Percentiles rank a stretch among this genome's conserved stretches.
Evolutionary conservation across 108 stramenopile genomes (phyloP).

Genomic region (Cyclotella choctawhatcheeana): DNA sequence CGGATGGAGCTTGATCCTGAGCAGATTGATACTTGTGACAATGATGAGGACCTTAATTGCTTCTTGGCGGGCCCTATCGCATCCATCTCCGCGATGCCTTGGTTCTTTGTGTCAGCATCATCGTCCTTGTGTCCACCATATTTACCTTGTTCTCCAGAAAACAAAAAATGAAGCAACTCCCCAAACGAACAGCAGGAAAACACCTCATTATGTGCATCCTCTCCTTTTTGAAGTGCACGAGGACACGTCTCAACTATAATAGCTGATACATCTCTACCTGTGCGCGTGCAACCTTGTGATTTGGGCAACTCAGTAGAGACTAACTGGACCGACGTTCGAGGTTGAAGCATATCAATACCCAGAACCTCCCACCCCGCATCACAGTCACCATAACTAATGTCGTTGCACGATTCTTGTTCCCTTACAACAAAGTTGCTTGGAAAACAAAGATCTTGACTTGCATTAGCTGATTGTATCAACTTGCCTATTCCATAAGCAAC

Average conservation of each 20-base stretch:
- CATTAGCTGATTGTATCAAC: neutral
- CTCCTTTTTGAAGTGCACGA: neutral
- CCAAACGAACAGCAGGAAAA: neutral
- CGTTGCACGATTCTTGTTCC: neutral
- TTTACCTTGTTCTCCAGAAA: neutral
- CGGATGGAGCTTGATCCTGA: neutral
- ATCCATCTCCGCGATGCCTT: neutral
- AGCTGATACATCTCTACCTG: constrained; percentile 7
- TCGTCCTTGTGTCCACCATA: neutral
- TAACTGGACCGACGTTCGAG: neutral
- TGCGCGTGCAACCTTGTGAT: neutral
- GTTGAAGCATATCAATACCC: neutral
- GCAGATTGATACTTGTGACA: constrained; percentile 1
- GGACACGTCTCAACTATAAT: neutral
- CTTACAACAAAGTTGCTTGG: neutral
- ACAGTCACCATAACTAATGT: neutral
- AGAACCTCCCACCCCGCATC: neutral
- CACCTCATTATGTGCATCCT: neutral
- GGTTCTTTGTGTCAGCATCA: neutral
- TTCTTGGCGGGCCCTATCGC: neutral
- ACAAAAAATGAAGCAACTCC: constrained; percentile 1
- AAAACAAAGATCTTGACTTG: neutral
- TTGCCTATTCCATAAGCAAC: constrained; percentile 7
- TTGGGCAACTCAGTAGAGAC: neutral
- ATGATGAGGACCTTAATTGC: neutral